phyloP scores from a whole-genome alignment of 805 yeast species.

The Wickerhamomyces subpelliculosus region DNA sequence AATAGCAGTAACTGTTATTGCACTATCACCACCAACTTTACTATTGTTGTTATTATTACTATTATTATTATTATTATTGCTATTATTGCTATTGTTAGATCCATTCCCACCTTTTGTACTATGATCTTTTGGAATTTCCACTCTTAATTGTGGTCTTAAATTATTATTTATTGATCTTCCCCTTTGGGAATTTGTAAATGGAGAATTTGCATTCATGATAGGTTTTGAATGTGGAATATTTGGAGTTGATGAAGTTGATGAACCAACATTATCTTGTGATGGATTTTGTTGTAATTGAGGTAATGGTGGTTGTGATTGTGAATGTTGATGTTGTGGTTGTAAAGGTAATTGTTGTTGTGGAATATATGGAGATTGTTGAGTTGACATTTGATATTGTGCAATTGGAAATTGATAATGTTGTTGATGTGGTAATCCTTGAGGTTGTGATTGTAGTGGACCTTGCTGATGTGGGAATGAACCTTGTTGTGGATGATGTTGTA shows the following conservation, averaged over 20 bases:
- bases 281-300: neutral
- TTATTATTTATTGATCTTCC: conserved; percentile 18
- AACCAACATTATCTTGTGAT: neutral
- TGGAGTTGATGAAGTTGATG: conserved; percentile 1
- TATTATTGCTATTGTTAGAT: too few relatives aligned
- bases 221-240: neutral
- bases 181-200: conserved; percentile 5
- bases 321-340: neutral
- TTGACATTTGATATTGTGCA: conserved; percentile 1
- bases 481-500: conserved; percentile 4
- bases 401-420: conserved; percentile 1
- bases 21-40: conserved; percentile 8
- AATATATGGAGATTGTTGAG: too few relatives aligned
- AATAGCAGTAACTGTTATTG: conserved; percentile 11
- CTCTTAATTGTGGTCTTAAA: conserved; percentile 20
- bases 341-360: conserved; percentile 2
- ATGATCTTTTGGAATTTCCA: conserved; percentile 19
- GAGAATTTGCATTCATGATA: neutral
- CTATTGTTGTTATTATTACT: neutral
- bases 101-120: neutral
- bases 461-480: too few relatives aligned
- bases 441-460: too few relatives aligned
- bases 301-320: conserved; percentile 2
- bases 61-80: neutral
- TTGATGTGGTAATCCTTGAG: too few relatives aligned